Conservation (phyloP, 75 land plant genomes). For the Gnetum montanum region DNA sequence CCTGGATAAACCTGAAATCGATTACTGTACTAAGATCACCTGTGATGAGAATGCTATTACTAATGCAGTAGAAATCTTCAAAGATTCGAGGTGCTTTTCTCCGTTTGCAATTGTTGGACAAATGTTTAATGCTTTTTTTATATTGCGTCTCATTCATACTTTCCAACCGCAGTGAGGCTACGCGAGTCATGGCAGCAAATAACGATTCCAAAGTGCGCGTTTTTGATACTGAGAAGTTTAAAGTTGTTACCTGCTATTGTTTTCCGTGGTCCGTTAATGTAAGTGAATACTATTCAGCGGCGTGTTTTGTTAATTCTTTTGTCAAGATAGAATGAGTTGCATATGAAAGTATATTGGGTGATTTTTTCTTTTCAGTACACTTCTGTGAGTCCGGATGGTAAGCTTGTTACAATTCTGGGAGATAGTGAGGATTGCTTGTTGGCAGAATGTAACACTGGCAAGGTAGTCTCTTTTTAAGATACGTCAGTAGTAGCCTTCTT, state of each 20-base stretch:
- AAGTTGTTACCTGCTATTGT: constrained; percentile 36
- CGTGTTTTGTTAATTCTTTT: not conserved
- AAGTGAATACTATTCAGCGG: constrained; percentile 21
- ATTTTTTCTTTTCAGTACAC: constrained; percentile 47
- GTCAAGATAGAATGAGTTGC: no score
- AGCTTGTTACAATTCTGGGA: constrained; percentile 79
- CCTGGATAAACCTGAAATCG: constrained; percentile 61
- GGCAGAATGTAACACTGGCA: constrained; percentile 75
- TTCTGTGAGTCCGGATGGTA: constrained; percentile 79
- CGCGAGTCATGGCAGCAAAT: constrained; percentile 69
- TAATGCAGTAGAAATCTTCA: constrained; percentile 75
- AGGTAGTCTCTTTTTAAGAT: constrained; percentile 30
- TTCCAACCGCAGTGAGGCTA: constrained; percentile 54
- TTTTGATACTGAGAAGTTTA: constrained; percentile 70
- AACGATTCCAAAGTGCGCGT: constrained; percentile 80
- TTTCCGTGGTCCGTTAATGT: constrained; percentile 97
- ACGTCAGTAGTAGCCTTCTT: not conserved
- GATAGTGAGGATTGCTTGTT: constrained; percentile 77
- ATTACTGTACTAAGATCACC: constrained; percentile 75
- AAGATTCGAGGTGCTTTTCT: constrained; percentile 36
- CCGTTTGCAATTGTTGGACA: no score
- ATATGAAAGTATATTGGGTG: not conserved
- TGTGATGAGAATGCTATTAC: constrained; percentile 86
- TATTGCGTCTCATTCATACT: not conserved
- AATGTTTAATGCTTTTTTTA: no score